phyloP scores from a whole-genome alignment of 352 stramenopile species.

The Globisporangium splendens region DNA sequence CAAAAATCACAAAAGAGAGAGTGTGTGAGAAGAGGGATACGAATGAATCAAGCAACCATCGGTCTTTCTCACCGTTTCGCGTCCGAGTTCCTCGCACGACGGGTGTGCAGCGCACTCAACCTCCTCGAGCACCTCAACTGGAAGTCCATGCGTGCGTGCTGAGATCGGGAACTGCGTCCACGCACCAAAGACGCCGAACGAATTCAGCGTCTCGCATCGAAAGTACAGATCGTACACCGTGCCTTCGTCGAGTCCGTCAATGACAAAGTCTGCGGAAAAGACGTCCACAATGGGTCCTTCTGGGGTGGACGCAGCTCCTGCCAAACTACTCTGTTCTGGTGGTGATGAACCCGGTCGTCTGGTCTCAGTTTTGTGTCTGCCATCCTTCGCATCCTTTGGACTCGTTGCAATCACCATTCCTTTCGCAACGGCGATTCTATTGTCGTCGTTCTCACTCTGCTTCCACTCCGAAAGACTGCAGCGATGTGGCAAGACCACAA shows the following conservation, averaged over 20 bases:
- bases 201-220: constrained; percentile 67
- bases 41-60: neutral
- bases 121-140: constrained; percentile 61
- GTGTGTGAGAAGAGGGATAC: neutral
- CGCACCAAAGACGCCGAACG: constrained; percentile 57
- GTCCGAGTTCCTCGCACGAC: constrained; percentile 42
- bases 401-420: constrained; percentile 15
- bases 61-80: constrained; percentile 32
- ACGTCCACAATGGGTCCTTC: too few species aligned
- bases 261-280: constrained; percentile 25
- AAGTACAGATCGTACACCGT: constrained; percentile 75
- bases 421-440: constrained; percentile 6
- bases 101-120: constrained; percentile 44
- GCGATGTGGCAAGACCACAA: constrained; percentile 40
- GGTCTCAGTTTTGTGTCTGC: neutral
- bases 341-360: too few species aligned
- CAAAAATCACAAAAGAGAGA: neutral
- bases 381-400: neutral
- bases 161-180: constrained; percentile 47
- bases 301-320: too few species aligned
- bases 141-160: constrained; percentile 57
- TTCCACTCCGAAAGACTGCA: constrained; percentile 17
- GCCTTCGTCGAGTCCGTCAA: constrained; percentile 48
- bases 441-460: neutral
- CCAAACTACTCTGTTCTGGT: neutral